Evolutionary conservation across 1,284 basidiomycete species (phyloP).

Genomic region (Chiua sp.): DNA sequence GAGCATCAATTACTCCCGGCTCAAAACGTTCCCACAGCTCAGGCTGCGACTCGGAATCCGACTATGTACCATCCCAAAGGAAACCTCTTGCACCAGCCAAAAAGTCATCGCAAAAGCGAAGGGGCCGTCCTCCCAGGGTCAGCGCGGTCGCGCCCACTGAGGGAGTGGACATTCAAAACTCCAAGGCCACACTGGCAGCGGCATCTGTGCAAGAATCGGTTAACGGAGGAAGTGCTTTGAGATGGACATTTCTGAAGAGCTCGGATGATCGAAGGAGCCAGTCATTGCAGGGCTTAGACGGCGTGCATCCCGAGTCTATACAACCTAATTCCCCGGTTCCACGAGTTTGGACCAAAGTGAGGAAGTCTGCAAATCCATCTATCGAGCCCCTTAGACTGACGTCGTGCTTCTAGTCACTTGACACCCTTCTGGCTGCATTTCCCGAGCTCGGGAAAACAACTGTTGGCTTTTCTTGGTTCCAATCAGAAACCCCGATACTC

Average conservation of each 20-base stretch:
- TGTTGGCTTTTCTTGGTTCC: constrained; percentile 31
- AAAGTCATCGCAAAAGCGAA: background rate
- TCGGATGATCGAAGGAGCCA: background rate
- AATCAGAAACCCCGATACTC: constrained; percentile 35
- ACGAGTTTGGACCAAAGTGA: constrained; percentile 36
- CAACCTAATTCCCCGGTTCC: constrained; percentile 12
- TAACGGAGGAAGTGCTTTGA: background rate
- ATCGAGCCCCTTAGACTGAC: constrained; percentile 15
- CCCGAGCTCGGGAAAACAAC: constrained; percentile 29
- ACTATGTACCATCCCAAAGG: constrained; percentile 13
- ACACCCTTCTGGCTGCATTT: constrained; percentile 23
- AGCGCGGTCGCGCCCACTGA: background rate
- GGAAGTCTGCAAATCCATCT: background rate
- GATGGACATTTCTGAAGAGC: constrained; percentile 26
- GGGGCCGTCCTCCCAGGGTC: background rate
- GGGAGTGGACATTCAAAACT: background rate
- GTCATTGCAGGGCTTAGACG: background rate
- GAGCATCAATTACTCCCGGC: background rate
- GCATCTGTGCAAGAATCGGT: background rate
- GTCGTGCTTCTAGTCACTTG: constrained; percentile 21
- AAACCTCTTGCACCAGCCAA: constrained; percentile 2
- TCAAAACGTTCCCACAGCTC: constrained; percentile 25
- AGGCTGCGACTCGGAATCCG: too few relatives aligned
- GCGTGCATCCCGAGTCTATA: background rate
- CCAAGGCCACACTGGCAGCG: background rate